Conservation (phyloP, 257 asterid species). For the Verbascum thapsus region DNA sequence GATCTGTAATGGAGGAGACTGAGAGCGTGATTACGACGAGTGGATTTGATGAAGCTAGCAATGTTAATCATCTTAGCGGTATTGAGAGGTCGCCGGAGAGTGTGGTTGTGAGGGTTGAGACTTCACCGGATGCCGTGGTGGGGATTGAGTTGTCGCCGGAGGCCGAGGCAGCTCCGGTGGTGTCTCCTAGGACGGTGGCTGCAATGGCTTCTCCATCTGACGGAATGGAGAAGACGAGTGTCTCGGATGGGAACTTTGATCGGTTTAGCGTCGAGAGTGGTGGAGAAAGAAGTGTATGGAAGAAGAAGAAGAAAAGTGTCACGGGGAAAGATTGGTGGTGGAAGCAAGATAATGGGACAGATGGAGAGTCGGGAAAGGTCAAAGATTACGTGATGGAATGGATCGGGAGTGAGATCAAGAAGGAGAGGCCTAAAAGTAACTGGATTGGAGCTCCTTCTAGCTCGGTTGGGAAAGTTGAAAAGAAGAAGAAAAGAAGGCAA, state of each 20-base stretch:
- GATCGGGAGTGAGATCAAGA: constrained; percentile 92
- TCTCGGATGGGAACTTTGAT: constrained; percentile 71
- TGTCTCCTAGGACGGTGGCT: constrained; percentile 76
- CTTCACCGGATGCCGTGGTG: constrained; percentile 57
- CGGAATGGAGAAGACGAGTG: constrained; percentile 61
- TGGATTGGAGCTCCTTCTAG: constrained; percentile 73
- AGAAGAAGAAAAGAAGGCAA: constrained; percentile 56
- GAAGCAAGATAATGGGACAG: constrained; percentile 81
- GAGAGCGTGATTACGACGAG: constrained; percentile 79
- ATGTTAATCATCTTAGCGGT: constrained; percentile 35
- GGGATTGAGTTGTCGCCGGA: constrained; percentile 66
- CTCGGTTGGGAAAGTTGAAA: constrained; percentile 53
- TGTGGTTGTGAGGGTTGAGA: constrained; percentile 55
- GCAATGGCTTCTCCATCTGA: constrained; percentile 74
- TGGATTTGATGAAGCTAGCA: constrained; percentile 58
- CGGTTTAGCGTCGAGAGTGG: constrained; percentile 62
- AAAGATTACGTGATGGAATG: constrained; percentile 97
- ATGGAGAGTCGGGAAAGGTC: constrained; percentile 56
- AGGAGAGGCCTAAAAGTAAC: constrained; percentile 82
- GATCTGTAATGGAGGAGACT: constrained; percentile 72
- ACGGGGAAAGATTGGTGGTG: constrained; percentile 99
- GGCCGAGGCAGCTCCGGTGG: constrained; percentile 44
- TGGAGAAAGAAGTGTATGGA: constrained; percentile 52
- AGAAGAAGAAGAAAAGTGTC: constrained; percentile 69
- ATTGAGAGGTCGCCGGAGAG: constrained; percentile 80